Percentiles rank a stretch among this genome's conserved stretches.
These are phyloP conservation scores for Skeletonema potamos DNA, from an alignment of 108 stramenopile species.

Conservation along the genomic window DNA sequence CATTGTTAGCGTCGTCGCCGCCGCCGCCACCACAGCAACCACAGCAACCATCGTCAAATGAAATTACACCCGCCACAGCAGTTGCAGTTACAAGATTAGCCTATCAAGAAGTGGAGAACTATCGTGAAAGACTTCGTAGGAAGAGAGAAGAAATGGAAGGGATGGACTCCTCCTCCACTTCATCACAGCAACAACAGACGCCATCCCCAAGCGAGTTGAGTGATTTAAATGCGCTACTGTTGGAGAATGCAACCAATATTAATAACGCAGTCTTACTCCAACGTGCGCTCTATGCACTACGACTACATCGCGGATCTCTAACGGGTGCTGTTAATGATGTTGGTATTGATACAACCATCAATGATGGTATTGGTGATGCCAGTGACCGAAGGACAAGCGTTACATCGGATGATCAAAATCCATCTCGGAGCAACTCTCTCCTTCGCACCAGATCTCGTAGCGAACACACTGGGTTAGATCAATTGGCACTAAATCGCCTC, in stretches of 20 bases:
- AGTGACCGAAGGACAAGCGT: not conserved
- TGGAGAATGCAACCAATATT: not conserved
- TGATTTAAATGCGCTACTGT: not conserved
- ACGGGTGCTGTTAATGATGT: too few species aligned
- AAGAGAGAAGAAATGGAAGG: not conserved
- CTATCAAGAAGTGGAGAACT: not conserved
- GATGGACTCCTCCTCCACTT: not conserved
- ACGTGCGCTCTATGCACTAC: not conserved
- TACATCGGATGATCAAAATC: too few species aligned
- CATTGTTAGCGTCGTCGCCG: not conserved
- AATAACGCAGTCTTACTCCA: not conserved
- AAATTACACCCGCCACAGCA: not conserved
- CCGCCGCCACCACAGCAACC: not conserved
- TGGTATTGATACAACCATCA: too few species aligned
- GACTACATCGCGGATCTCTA: not conserved
- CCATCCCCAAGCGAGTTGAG: not conserved
- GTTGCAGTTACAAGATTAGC: not conserved
- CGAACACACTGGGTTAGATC: not conserved
- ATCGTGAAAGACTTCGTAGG: not conserved
- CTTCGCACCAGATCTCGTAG: not conserved
- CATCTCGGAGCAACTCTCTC: too few species aligned
- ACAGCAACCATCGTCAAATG: not conserved
- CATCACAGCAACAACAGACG: not conserved
- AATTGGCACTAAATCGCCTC: not conserved
- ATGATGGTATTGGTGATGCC: not conserved